These are phyloP conservation scores for Diaporthe destruens DNA, from an alignment of 2,329 filamentous ascomycete species.

Conservation along the genomic window DNA sequence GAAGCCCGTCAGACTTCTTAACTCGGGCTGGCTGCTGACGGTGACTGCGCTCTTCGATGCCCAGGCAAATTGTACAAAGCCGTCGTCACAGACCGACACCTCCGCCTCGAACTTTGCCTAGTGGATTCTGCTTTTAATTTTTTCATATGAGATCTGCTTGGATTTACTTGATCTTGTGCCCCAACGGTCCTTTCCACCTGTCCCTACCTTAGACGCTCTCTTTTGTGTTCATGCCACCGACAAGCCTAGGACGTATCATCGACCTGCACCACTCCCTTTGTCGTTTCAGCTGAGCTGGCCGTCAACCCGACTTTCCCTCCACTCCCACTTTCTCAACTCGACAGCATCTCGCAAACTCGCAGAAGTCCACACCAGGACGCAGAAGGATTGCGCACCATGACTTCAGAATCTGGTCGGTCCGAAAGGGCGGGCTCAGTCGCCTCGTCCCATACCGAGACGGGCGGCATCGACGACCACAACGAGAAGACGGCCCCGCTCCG, in stretches of 20 bases:
- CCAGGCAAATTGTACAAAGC: constrained; percentile 25
- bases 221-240: constrained; percentile 11
- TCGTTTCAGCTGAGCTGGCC: constrained; percentile 32
- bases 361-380: neutral
- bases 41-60: neutral
- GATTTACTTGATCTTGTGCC: neutral
- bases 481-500: constrained; percentile 51
- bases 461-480: constrained; percentile 50
- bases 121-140: neutral
- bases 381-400: constrained; percentile 37
- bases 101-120: neutral
- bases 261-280: constrained; percentile 1
- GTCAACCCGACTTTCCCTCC: neutral
- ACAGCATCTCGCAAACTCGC: neutral
- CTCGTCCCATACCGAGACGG: constrained; percentile 52
- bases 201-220: constrained; percentile 18
- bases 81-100: constrained; percentile 5
- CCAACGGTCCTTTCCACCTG: constrained; percentile 22
- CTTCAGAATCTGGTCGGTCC: constrained; percentile 45
- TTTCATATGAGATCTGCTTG: constrained; percentile 5
- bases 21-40: neutral
- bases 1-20: neutral
- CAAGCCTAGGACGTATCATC: constrained; percentile 20
- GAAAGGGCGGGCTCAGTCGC: constrained; percentile 50
- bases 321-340: neutral